Evolutionary conservation across 768 basidiomycete genomes (phyloP).

Genomic region (Bullera alba): DNA sequence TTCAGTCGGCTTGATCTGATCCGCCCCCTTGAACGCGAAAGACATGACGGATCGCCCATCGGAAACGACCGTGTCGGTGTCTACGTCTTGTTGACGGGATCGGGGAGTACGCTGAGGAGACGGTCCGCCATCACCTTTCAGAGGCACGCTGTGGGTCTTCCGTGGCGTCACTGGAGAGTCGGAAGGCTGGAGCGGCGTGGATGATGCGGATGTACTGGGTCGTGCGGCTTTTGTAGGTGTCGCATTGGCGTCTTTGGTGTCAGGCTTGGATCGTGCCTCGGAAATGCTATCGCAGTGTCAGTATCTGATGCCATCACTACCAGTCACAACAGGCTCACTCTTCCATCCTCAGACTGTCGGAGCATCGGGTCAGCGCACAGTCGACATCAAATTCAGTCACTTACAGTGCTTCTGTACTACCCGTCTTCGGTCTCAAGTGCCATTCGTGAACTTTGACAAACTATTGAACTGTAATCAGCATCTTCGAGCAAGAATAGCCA

Average conservation of each 20-base stretch:
- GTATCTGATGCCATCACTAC: constrained; percentile 38
- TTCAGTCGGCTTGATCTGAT: constrained; percentile 17
- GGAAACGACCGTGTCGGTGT: constrained; percentile 27
- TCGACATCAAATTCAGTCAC: constrained; percentile 49
- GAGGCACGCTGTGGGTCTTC: constrained; percentile 47
- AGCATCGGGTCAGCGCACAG: not conserved
- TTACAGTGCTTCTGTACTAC: constrained; percentile 16
- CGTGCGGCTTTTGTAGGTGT: no score
- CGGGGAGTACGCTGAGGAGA: constrained; percentile 60
- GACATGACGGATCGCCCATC: constrained; percentile 39
- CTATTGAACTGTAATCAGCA: constrained; percentile 9
- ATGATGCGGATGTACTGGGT: not conserved
- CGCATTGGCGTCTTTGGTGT: no score
- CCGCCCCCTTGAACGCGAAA: constrained; percentile 35
- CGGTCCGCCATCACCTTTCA: constrained; percentile 58
- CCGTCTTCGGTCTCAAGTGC: constrained; percentile 19
- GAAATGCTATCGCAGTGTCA: not conserved
- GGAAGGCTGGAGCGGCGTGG: not conserved
- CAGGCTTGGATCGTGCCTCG: no score
- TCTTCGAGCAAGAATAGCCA: not conserved
- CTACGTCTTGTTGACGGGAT: constrained; percentile 60
- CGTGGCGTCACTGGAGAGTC: constrained; percentile 3
- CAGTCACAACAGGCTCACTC: constrained; percentile 57
- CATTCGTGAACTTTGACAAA: constrained; percentile 67
- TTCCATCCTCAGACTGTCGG: constrained; percentile 83